phyloP scores from a whole-genome alignment of 148 eudicot species.

The Hydrangea macrophylla region DNA sequence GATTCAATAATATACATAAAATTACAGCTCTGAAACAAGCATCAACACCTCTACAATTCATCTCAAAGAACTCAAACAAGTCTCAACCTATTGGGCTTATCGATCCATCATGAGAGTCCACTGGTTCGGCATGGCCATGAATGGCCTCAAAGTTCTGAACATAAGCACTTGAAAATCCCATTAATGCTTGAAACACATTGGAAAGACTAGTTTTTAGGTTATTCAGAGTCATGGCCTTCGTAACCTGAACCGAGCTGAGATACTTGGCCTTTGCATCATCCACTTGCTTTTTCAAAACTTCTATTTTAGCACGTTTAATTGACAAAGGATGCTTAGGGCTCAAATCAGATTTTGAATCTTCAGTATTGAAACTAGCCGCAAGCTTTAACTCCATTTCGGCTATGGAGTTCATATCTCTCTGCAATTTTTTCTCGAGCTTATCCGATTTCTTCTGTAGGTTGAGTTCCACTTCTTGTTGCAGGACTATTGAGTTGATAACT shows the following conservation, averaged over 20 bases:
- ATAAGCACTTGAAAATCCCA: conserved; percentile 50
- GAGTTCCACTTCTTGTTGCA: conserved; percentile 67
- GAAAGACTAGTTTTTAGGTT: conserved; percentile 63
- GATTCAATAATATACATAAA: neutral
- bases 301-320: conserved; percentile 47
- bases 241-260: conserved; percentile 35
- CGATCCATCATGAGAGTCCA: conserved; percentile 5
- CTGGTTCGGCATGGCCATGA: conserved; percentile 24
- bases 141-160: conserved; percentile 41
- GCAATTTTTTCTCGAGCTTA: conserved; percentile 53
- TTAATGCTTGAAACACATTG: conserved; percentile 49
- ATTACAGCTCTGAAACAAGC: neutral
- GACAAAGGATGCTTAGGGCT: conserved; percentile 55
- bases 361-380: conserved; percentile 24
- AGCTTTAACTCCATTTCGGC: conserved; percentile 62
- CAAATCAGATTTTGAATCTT: conserved; percentile 30
- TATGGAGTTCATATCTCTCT: conserved; percentile 43
- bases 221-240: conserved; percentile 52
- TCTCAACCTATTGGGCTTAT: neutral
- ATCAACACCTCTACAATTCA: neutral
- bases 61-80: conserved; percentile 2
- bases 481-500: conserved; percentile 47
- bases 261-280: conserved; percentile 60
- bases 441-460: conserved; percentile 47
- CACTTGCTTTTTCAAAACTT: conserved; percentile 37